A percentile compares a stretch with the other conserved stretches of the same genome.
phyloP scores from a whole-genome alignment of 768 basidiomycete genomes.

The Boletus rubropictus region DNA sequence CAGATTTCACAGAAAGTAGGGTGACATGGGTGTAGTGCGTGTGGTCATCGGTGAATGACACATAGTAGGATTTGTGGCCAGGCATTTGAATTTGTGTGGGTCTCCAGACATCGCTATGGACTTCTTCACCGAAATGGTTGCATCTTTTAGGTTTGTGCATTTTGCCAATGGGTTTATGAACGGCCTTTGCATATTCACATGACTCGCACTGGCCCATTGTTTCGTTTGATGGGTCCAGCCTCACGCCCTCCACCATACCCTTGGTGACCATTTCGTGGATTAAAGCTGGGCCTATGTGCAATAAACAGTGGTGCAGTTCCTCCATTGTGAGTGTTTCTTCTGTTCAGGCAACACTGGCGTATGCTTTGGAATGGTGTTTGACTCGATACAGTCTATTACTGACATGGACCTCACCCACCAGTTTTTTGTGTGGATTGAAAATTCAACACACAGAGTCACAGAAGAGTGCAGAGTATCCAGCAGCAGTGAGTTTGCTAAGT shows the following conservation, averaged over 20 bases:
- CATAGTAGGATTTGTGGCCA: no score
- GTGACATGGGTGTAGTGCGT: no score
- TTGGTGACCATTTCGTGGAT: not conserved
- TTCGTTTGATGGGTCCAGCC: not conserved
- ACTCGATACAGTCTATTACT: not conserved
- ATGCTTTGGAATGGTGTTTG: no score
- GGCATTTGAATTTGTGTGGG: no score
- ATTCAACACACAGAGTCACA: not conserved
- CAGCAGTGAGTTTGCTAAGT: not conserved
- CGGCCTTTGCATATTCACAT: no score
- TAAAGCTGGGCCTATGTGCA: not conserved
- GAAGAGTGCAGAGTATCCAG: not conserved
- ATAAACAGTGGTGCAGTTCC: not conserved
- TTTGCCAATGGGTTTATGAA: not conserved
- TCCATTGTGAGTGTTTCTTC: not conserved
- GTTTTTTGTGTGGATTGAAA: no score
- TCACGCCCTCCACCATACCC: not conserved
- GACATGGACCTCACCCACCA: not conserved
- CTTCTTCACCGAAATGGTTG: no score
- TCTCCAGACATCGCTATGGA: no score
- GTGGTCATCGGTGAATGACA: no score
- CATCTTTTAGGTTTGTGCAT: no score
- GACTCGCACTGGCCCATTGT: not conserved
- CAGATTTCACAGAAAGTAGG: no score
- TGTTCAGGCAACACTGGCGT: no score